Evolutionary conservation across 2,329 filamentous ascomycete species (phyloP).

Genomic region (Scorias spongiosa): DNA sequence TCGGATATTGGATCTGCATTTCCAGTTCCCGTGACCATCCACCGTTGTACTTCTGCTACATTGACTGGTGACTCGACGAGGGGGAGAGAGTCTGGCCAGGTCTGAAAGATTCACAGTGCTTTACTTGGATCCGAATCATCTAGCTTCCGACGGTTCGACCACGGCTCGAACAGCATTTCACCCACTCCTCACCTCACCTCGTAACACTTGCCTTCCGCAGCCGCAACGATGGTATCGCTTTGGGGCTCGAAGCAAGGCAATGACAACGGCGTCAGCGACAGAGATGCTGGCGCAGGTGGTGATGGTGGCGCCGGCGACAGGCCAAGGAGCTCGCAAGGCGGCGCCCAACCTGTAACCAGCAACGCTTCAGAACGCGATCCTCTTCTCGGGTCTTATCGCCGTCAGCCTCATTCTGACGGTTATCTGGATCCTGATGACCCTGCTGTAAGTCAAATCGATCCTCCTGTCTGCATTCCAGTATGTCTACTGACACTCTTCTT

Average conservation of each 20-base stretch:
- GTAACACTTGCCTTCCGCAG: background rate
- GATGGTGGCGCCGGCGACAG: slow-evolving; percentile 5
- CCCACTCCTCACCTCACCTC: too few relatives aligned
- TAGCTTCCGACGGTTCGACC: too few relatives aligned
- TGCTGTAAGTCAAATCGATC: slow-evolving; percentile 42
- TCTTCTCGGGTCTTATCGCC: slow-evolving; percentile 41
- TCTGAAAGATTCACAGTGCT: too few relatives aligned
- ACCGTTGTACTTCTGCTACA: too few relatives aligned
- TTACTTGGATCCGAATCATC: too few relatives aligned
- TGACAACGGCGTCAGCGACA: slow-evolving; percentile 18
- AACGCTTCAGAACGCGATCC: slow-evolving; percentile 48
- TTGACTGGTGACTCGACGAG: too few relatives aligned
- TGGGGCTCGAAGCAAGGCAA: slow-evolving; percentile 38
- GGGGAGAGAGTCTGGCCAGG: too few relatives aligned
- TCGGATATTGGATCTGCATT: too few relatives aligned
- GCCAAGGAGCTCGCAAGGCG: slow-evolving; percentile 4
- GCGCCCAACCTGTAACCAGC: slow-evolving; percentile 17
- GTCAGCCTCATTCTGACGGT: slow-evolving; percentile 45
- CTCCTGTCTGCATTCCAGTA: background rate
- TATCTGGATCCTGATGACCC: slow-evolving; percentile 69
- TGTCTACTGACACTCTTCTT: background rate
- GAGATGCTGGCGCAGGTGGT: slow-evolving; percentile 7
- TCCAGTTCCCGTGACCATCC: too few relatives aligned
- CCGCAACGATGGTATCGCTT: slow-evolving; percentile 33
- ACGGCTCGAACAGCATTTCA: too few relatives aligned